Conservation (phyloP, 2,329 filamentous ascomycete species). For the Colletotrichum sp. region DNA sequence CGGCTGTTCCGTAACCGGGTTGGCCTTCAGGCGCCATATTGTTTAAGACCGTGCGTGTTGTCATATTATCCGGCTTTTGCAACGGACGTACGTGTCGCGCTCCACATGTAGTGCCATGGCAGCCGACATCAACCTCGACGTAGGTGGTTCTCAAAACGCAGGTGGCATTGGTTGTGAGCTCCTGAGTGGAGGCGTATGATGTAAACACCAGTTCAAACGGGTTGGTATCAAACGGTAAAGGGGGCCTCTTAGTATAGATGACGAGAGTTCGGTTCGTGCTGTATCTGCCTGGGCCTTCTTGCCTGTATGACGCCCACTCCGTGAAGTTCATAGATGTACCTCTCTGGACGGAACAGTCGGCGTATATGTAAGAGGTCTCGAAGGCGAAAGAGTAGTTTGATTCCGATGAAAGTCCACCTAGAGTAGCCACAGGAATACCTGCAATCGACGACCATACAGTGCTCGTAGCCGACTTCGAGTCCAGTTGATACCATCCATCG, state of each 20-base stretch:
- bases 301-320: background rate
- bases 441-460: background rate
- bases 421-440: background rate
- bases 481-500: background rate
- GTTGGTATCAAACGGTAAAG: fast-evolving
- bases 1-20: background rate
- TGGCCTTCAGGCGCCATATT: background rate
- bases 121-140: background rate
- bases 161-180: background rate
- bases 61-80: background rate
- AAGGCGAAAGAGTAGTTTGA: background rate
- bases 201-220: background rate
- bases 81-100: background rate
- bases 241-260: background rate
- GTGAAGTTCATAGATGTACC: background rate
- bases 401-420: background rate
- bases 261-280: background rate
- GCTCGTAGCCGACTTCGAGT: background rate
- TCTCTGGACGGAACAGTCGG: background rate
- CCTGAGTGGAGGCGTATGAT: background rate
- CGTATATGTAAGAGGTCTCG: background rate
- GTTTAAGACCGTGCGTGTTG: background rate
- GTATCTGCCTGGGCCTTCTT: background rate
- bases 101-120: background rate
- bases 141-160: background rate